Percentiles rank a stretch among this genome's conserved stretches.
phyloP scores from a whole-genome alignment of 768 basidiomycete species.

The Mycena crocata region DNA sequence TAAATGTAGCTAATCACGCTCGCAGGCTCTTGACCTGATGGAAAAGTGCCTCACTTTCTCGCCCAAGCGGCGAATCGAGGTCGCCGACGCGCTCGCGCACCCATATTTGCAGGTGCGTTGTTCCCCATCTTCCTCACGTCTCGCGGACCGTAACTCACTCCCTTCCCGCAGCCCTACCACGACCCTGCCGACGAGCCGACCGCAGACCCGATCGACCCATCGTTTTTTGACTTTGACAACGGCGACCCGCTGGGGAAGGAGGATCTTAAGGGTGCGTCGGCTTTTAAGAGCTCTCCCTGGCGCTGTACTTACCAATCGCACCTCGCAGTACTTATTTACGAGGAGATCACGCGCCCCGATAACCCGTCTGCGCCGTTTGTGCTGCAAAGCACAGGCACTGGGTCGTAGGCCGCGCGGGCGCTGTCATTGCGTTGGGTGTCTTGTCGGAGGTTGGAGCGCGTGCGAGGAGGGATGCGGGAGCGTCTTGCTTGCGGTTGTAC shows the following conservation, averaged over 20 bases:
- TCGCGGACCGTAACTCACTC: too few relatives aligned
- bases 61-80: conserved; percentile 89
- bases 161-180: conserved; percentile 75
- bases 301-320: too few relatives aligned
- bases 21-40: conserved; percentile 84
- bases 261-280: conserved; percentile 72
- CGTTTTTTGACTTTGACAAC: conserved; percentile 88
- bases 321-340: conserved; percentile 58
- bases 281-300: too few relatives aligned
- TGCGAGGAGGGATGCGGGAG: background rate
- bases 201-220: conserved; percentile 78
- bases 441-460: background rate
- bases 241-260: conserved; percentile 74
- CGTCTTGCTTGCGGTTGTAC: too few relatives aligned
- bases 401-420: conserved; percentile 13
- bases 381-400: conserved; percentile 19
- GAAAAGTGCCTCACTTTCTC: conserved; percentile 86
- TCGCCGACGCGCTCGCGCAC: conserved; percentile 87
- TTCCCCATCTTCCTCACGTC: background rate
- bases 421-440: conserved; percentile 8
- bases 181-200: conserved; percentile 91
- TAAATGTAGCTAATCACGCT: too few relatives aligned
- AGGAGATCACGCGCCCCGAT: conserved; percentile 58
- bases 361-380: conserved; percentile 33
- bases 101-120: conserved; percentile 76